phyloP scores from a whole-genome alignment of 108 stramenopile species.

The Bacterosira constricta region DNA sequence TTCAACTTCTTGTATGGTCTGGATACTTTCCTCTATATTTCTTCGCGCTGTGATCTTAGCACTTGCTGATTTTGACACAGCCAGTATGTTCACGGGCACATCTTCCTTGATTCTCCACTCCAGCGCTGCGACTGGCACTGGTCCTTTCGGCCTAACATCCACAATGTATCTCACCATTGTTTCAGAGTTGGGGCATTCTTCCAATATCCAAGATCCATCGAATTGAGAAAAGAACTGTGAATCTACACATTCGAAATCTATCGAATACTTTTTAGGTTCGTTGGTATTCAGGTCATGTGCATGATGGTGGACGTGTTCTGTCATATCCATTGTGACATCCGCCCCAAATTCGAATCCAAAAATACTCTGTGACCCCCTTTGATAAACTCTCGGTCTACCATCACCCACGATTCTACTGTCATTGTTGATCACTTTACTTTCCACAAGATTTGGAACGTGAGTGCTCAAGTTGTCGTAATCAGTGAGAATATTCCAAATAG shows the following conservation, averaged over 20 bases:
- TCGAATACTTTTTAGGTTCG: slow-evolving; percentile 21
- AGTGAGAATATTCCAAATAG: slow-evolving; percentile 88
- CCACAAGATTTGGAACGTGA: slow-evolving; percentile 91
- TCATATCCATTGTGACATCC: slow-evolving; percentile 90
- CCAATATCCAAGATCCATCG: slow-evolving; percentile 79
- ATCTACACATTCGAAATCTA: slow-evolving; percentile 85
- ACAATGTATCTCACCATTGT: slow-evolving; percentile 83
- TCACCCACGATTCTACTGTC: not conserved
- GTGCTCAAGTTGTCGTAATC: slow-evolving; percentile 85
- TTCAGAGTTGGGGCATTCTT: slow-evolving; percentile 47
- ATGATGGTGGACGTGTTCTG: slow-evolving; percentile 50
- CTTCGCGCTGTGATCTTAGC: not conserved
- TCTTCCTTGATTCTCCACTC: slow-evolving; percentile 96
- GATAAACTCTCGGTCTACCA: slow-evolving; percentile 68
- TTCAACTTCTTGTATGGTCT: not conserved
- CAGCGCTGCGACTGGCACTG: slow-evolving; percentile 92
- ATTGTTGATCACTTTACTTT: slow-evolving; percentile 53
- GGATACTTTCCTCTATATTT: not conserved
- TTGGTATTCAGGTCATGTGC: slow-evolving; percentile 1
- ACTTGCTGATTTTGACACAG: slow-evolving; percentile 80
- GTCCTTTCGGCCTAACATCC: slow-evolving; percentile 87
- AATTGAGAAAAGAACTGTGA: slow-evolving; percentile 88
- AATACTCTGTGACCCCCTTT: slow-evolving; percentile 93
- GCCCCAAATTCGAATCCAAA: slow-evolving; percentile 94
- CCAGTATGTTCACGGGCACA: slow-evolving; percentile 88